phyloP scores from a whole-genome alignment of 768 basidiomycete species.

The Pulveroboletus sp. region DNA sequence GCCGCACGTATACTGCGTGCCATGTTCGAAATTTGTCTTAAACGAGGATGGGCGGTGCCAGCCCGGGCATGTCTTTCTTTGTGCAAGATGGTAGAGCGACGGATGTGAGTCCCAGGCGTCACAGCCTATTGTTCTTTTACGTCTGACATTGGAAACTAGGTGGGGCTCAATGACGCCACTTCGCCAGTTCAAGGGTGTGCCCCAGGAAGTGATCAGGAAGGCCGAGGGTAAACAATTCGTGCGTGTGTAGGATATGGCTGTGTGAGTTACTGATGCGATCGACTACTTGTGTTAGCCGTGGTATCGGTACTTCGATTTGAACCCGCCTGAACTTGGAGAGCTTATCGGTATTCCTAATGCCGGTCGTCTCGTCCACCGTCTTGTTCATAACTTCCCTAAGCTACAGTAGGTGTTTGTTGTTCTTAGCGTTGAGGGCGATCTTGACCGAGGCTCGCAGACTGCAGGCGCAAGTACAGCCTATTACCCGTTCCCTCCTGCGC shows the following conservation, averaged over 20 bases:
- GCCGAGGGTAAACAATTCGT: constrained; percentile 98
- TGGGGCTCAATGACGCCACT: constrained; percentile 98
- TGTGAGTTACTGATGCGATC: not conserved
- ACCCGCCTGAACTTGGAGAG: constrained; percentile 90
- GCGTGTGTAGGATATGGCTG: constrained; percentile 25
- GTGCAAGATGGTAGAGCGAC: constrained; percentile 93
- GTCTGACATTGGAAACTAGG: constrained; percentile 38
- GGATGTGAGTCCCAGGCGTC: constrained; percentile 51
- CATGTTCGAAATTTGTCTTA: constrained; percentile 96
- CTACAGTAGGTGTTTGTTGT: constrained; percentile 54
- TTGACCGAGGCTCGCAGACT: constrained; percentile 41
- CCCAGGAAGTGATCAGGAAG: constrained; percentile 77
- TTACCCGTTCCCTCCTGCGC: constrained; percentile 87
- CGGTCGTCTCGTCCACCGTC: constrained; percentile 83
- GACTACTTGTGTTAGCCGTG: constrained; percentile 55
- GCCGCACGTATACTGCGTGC: constrained; percentile 96
- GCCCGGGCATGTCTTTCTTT: constrained; percentile 87
- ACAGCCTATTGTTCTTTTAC: not conserved
- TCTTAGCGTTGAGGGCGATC: not conserved
- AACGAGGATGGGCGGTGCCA: constrained; percentile 96
- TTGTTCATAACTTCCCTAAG: constrained; percentile 96
- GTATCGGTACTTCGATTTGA: constrained; percentile 95
- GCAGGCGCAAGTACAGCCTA: constrained; percentile 94
- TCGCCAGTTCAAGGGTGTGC: constrained; percentile 91
- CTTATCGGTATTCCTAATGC: constrained; percentile 92